phyloP scores from a whole-genome alignment of 2,329 filamentous ascomycete species.

The Aureobasidium subglaciale region DNA sequence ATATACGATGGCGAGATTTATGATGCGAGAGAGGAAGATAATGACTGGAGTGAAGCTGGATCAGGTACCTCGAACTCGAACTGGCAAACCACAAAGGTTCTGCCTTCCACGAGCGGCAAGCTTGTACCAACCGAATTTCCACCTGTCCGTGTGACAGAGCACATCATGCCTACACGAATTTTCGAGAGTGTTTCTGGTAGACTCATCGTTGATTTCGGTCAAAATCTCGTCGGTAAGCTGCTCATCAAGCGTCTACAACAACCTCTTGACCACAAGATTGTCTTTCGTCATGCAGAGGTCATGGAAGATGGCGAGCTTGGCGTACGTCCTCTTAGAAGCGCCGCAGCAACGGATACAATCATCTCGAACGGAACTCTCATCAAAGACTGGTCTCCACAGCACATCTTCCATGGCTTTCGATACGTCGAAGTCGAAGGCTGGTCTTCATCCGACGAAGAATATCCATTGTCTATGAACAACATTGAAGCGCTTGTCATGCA shows the following conservation, averaged over 20 bases:
- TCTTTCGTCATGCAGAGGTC: constrained; percentile 48
- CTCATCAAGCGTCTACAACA: constrained; percentile 32
- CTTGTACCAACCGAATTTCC: constrained; percentile 39
- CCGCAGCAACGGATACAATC: constrained; percentile 37
- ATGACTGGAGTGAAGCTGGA: constrained; percentile 3
- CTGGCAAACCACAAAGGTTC: constrained; percentile 30
- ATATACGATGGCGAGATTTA: constrained; percentile 50
- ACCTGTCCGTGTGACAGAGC: constrained; percentile 36
- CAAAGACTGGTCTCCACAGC: constrained; percentile 39
- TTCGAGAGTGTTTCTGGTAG: constrained; percentile 37
- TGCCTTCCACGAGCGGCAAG: constrained; percentile 26
- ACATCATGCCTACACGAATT: constrained; percentile 24
- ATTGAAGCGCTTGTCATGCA: constrained; percentile 40
- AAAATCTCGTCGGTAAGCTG: constrained; percentile 50
- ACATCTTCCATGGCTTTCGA: constrained; percentile 49
- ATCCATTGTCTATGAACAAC: constrained; percentile 18
- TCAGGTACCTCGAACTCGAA: no score
- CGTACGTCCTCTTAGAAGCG: constrained; percentile 38
- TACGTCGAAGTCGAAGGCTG: constrained; percentile 45
- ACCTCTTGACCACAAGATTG: constrained; percentile 36
- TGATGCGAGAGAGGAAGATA: constrained; percentile 33
- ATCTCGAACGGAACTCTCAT: constrained; percentile 27
- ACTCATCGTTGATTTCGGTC: constrained; percentile 50
- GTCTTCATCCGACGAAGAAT: constrained; percentile 25
- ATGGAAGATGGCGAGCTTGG: constrained; percentile 42